Percentiles rank a stretch among this genome's conserved stretches.
These are phyloP conservation scores for Didymella keratinophila DNA, from an alignment of 2,329 filamentous ascomycete genomes.

Conservation along the genomic window DNA sequence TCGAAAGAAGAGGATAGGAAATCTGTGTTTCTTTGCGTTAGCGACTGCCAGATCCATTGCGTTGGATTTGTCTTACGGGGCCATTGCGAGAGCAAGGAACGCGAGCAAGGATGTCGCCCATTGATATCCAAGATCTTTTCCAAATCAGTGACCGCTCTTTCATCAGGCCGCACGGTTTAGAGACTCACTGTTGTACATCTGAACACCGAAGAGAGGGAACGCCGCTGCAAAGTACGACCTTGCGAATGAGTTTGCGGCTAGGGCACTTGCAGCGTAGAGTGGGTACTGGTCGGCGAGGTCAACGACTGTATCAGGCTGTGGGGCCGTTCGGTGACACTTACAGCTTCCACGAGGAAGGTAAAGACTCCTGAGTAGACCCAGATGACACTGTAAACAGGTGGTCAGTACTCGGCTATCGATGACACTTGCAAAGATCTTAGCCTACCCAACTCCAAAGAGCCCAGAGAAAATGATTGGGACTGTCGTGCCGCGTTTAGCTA, in stretches of 20 bases:
- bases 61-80: slow-evolving; percentile 51
- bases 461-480: slow-evolving; percentile 60
- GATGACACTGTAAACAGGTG: slow-evolving; percentile 64
- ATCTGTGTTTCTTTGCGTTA: slow-evolving; percentile 48
- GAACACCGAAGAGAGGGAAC: slow-evolving; percentile 59
- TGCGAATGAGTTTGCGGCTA: slow-evolving; percentile 61
- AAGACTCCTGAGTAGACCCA: slow-evolving; percentile 85
- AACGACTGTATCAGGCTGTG: slow-evolving; percentile 26
- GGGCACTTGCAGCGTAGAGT: slow-evolving; percentile 58
- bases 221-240: slow-evolving; percentile 58
- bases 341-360: slow-evolving; percentile 78
- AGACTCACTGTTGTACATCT: slow-evolving; percentile 61
- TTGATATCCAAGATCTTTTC: slow-evolving; percentile 57
- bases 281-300: slow-evolving; percentile 53
- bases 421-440: slow-evolving; percentile 30
- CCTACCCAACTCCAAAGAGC: slow-evolving; percentile 57
- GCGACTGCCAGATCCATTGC: slow-evolving; percentile 38
- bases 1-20: slow-evolving; percentile 58
- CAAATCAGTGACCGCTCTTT: slow-evolving; percentile 57
- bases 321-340: slow-evolving; percentile 46
- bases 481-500: slow-evolving; percentile 48
- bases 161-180: slow-evolving; percentile 29
- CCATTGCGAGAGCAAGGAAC: slow-evolving; percentile 59
- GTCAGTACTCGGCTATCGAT: slow-evolving; percentile 43
- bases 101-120: slow-evolving; percentile 59